These are phyloP conservation scores for Protomyces gravidus DNA, from an alignment of 1,139 yeast species.

Conservation along the genomic window DNA sequence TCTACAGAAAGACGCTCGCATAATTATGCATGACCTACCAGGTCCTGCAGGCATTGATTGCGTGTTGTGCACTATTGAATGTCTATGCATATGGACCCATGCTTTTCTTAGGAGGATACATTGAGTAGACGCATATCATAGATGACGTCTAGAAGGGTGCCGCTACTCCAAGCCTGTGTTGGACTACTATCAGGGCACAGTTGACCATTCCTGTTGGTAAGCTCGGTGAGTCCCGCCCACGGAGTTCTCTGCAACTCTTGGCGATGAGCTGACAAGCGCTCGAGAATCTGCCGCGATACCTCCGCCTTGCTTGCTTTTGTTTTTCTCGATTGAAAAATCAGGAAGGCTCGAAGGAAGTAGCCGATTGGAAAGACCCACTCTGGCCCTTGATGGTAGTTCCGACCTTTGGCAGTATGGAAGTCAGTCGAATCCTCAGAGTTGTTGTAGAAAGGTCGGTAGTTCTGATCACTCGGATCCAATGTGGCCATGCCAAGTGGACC, in stretches of 20 bases:
- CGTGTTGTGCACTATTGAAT: too few relatives aligned
- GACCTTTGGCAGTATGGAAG: slow-evolving; percentile 89
- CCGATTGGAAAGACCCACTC: slow-evolving; percentile 97
- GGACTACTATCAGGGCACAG: slow-evolving; percentile 84
- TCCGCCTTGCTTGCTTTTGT: slow-evolving; percentile 36
- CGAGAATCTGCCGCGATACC: slow-evolving; percentile 46
- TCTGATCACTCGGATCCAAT: slow-evolving; percentile 84
- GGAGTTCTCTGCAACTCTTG: slow-evolving; percentile 66
- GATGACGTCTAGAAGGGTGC: slow-evolving; percentile 76
- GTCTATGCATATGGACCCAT: too few relatives aligned
- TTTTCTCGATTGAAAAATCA: slow-evolving; percentile 49
- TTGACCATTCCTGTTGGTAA: slow-evolving; percentile 82
- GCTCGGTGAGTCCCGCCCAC: slow-evolving; percentile 92
- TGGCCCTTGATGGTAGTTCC: slow-evolving; percentile 98
- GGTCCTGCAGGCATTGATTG: background rate
- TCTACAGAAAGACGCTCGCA: slow-evolving; percentile 12
- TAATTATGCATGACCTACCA: background rate
- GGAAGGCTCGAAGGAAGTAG: slow-evolving; percentile 73
- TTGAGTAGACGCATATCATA: slow-evolving; percentile 47
- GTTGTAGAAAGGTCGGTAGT: slow-evolving; percentile 81
- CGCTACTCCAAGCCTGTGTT: slow-evolving; percentile 93
- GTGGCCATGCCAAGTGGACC: slow-evolving; percentile 94
- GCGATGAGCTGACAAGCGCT: slow-evolving; percentile 61
- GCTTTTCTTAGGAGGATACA: too few relatives aligned
- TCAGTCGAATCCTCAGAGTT: slow-evolving; percentile 77